A percentile compares a stretch with the other conserved stretches of the same genome.
phyloP scores from a whole-genome alignment of 176 grass and related monocot species.

The Musa schizocarpa region DNA sequence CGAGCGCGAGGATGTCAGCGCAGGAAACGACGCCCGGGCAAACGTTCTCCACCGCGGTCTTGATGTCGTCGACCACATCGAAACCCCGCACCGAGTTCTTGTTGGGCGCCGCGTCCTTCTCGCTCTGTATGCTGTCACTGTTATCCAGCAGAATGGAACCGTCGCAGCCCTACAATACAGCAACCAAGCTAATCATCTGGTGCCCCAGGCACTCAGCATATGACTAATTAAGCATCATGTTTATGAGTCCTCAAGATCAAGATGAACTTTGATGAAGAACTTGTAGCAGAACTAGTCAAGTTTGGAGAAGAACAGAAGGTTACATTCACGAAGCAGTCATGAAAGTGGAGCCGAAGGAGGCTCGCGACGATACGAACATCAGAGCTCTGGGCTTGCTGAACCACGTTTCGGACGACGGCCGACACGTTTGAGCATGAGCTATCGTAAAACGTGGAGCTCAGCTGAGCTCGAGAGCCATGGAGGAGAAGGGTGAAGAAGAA shows the following conservation, averaged over 20 bases:
- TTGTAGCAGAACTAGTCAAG: background rate
- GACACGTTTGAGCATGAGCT: conserved; percentile 45
- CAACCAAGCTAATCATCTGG: no score
- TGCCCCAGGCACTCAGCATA: background rate
- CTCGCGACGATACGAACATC: conserved; percentile 63
- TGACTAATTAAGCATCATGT: no score
- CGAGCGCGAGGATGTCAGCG: conserved; percentile 13
- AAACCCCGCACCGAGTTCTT: conserved; percentile 5
- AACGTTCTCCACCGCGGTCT: conserved; percentile 1
- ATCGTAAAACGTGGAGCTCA: conserved; percentile 46
- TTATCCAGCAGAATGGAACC: conserved; percentile 10
- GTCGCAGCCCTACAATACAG: conserved; percentile 11
- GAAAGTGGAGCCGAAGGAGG: conserved; percentile 75
- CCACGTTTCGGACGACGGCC: conserved; percentile 29
- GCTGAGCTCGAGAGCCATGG: conserved; percentile 22
- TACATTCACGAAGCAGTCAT: conserved; percentile 80
- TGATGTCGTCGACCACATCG: conserved; percentile 10
- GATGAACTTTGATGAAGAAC: no score
- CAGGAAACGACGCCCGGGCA: conserved; percentile 21
- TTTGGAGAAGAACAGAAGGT: background rate
- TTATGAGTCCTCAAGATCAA: no score
- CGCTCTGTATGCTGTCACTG: background rate
- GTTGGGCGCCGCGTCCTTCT: background rate
- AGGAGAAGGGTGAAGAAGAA: background rate
- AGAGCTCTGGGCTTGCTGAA: conserved; percentile 39